Conservation (phyloP, 192 early-diverging fungal species). For the Coemansia sp. region DNA sequence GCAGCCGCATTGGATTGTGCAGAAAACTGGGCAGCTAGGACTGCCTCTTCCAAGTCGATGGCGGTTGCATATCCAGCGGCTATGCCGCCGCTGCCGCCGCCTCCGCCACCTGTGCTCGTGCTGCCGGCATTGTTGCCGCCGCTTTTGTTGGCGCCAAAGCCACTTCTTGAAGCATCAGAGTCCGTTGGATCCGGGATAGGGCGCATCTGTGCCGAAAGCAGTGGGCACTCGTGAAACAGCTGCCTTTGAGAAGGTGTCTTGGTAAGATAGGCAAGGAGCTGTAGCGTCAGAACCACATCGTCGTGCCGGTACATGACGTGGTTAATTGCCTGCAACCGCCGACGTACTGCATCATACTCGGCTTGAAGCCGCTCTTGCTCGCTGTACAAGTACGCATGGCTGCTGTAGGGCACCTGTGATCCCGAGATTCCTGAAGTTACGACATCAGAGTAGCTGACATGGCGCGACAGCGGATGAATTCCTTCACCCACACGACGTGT, state of each 20-base stretch:
- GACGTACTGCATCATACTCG: constrained; percentile 34
- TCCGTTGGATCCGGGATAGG: neutral
- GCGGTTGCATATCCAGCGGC: constrained; percentile 22
- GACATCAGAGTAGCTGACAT: constrained; percentile 28
- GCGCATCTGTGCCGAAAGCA: constrained; percentile 34
- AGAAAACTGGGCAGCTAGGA: constrained; percentile 31
- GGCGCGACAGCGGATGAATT: constrained; percentile 38
- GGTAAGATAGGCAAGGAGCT: constrained; percentile 83
- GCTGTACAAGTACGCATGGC: constrained; percentile 42
- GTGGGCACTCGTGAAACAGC: constrained; percentile 39
- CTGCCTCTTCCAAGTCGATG: constrained; percentile 27
- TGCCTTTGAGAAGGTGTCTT: constrained; percentile 85
- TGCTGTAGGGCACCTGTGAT: constrained; percentile 27
- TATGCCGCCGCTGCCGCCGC: constrained; percentile 6
- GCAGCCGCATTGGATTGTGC: constrained; percentile 26
- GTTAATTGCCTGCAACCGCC: constrained; percentile 34
- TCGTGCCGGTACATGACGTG: constrained; percentile 74
- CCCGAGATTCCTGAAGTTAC: constrained; percentile 15
- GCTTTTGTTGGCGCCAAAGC: constrained; percentile 16
- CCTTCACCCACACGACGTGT: constrained; percentile 33
- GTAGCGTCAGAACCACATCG: constrained; percentile 77
- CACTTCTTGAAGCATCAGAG: neutral
- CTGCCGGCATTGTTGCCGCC: constrained; percentile 26
- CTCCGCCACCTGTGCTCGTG: constrained; percentile 11
- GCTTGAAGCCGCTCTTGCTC: constrained; percentile 47